Evolutionary conservation across 768 basidiomycete genomes (phyloP), one percentile per base, ranked within the genome.

Genomic region (Termitomyces sp.): DNA sequence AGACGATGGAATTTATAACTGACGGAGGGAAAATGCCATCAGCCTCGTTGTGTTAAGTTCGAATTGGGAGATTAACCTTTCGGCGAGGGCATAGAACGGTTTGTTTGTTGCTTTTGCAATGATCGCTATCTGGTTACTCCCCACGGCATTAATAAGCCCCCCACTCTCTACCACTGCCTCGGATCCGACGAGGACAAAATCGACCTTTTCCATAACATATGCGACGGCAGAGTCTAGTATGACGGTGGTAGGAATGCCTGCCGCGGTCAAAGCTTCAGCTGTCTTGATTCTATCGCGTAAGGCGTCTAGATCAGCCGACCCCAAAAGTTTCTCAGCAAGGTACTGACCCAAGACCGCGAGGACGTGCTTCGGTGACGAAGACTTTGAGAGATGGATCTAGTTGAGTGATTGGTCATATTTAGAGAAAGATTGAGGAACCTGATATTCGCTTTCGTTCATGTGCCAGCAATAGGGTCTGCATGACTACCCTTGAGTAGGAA

Each of bases 161-260:
- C 97, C 97, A 60, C 91, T 94, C 72, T 98, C 97, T 5, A 97
- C 96, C 27, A 99, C 95, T 8, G 95, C 97, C 75, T 99, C 97
- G 40, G 94, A 94, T 32, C 97, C 97, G 40, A 98, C 94, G 47
- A 99, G 81, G 49, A 96, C 90, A 69, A 96, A 89, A 70, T 96
- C 92, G 19, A 96, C 93, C 63, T 90, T 88, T 61, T 96, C 92
- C 89, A 99, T 98, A 63, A 92, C 85, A 74, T 98, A 98, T 39
- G 93, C 93, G 4, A 98, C 95, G 1, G 96, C 94, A 14, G 93
- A 93, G 72, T 99, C 97, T 57, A 98, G 82, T 11, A 99, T 88
- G 54, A 98, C 88, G 16, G 91, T 93, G 72, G 91, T 93, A 12
- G 95, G 94, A 56, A 99, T 90, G 10, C 94, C 94, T n/a, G 85